Base-by-base conservation (phyloP, 306 rosid genomes). In the Acacia confusa region DNA sequence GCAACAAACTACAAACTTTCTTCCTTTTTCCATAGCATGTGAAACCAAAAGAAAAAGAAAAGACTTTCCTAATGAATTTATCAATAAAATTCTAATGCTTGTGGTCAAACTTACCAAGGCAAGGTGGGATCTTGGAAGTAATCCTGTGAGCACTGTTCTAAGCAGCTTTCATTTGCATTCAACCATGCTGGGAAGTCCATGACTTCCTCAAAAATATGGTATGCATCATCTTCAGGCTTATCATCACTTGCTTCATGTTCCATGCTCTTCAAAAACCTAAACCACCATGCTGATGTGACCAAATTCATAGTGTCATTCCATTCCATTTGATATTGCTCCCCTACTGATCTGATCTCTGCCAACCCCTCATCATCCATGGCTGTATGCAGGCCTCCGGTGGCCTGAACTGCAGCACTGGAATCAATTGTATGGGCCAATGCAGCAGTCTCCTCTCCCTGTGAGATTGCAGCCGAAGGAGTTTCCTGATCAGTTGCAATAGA, bases 311-410 rank as follows among this genome's bases (percentile, higher is more conserved):
- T 88, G 81, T 93, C 97, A 79, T 85, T 84, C 94, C 90, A 93
- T 77, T 91, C 96, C 88, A 88, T 91, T 83, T 93, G 88, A 82
- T 91, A 89, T 70, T 84, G 90, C 53, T 93, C 94, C 25, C 93
- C 95, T 5, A 95, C 53, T 45, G 88, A 87, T 73, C 87, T 85
- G 63, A 91, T 90, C 87, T 95, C 92, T 38, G 88, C 94, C 88
- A 91, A 90, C 76, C 84, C 93, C 70, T 89, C 92, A 45, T 93
- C 97, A 38, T 91, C 97, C 88, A 95, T 85, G 13, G 93, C 80
- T 76, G 83, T 88, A 79, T 90, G 97, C 65, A 82, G 70, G 34
- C 77, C 82, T 22, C 77, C 86, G 19, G 40, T 71, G 8, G 66
- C 80, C 24, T 77, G 82, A 19, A 65, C 47, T 80, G 82, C 60